Conservation (phyloP, 345 rosid genomes). For the Populus deltoides region DNA sequence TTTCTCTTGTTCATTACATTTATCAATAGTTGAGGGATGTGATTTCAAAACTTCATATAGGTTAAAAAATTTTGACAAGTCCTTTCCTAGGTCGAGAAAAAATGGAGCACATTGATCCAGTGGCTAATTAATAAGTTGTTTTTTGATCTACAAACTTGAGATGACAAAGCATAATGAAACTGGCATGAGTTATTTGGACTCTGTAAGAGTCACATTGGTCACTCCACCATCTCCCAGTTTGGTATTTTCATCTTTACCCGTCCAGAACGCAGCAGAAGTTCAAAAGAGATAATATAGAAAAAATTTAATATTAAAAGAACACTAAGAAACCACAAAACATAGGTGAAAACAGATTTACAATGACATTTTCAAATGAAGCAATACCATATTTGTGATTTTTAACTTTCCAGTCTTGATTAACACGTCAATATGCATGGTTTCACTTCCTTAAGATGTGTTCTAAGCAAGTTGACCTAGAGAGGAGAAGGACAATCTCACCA, state of each 20-base stretch:
- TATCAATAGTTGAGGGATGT: background rate
- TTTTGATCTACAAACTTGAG: background rate
- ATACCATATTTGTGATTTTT: background rate
- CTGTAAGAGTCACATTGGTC: background rate
- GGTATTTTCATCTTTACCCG: background rate
- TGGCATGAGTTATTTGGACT: background rate
- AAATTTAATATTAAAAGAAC: too few relatives aligned
- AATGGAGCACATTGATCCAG: background rate
- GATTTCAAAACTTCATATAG: background rate
- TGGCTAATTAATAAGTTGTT: background rate
- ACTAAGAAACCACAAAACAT: background rate
- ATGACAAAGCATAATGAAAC: background rate
- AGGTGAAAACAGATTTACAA: background rate
- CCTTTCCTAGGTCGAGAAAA: background rate
- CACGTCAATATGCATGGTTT: too few relatives aligned
- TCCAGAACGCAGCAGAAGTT: background rate
- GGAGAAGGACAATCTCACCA: conserved; percentile 47
- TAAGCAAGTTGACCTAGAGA: background rate
- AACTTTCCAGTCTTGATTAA: too few relatives aligned
- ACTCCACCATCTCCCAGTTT: background rate
- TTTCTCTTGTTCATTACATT: background rate
- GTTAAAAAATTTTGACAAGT: background rate
- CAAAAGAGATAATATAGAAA: background rate
- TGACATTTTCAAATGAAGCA: background rate
- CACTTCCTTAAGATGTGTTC: background rate